These are phyloP conservation scores for Boletus holoroseus DNA, from an alignment of 1,284 basidiomycete genomes.

Conservation along the genomic window DNA sequence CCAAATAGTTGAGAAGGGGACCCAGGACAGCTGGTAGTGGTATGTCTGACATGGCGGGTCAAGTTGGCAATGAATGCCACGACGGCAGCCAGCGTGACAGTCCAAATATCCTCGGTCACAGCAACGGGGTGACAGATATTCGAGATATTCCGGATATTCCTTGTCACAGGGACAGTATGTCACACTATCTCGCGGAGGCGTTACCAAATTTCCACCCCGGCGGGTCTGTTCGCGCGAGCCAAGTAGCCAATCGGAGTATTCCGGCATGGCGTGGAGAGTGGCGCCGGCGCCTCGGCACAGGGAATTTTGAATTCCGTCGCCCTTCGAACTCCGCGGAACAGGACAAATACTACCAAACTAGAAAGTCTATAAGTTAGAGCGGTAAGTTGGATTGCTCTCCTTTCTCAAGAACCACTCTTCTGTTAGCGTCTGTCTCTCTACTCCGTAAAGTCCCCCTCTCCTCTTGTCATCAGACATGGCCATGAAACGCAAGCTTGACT, in stretches of 20 bases:
- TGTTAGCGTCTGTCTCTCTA: conserved; percentile 16
- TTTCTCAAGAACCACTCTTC: conserved; percentile 26
- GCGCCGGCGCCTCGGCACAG: conserved; percentile 18
- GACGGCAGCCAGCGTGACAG: conserved; percentile 21
- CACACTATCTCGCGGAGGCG: conserved; percentile 9
- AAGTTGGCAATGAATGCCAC: conserved; percentile 16
- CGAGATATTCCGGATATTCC: too few species aligned
- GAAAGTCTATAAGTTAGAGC: conserved; percentile 32
- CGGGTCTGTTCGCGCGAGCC: not conserved
- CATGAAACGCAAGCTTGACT: conserved; percentile 67
- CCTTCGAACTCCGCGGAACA: conserved; percentile 21
- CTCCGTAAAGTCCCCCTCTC: conserved; percentile 18
- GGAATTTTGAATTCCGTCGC: conserved; percentile 17
- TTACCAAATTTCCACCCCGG: conserved; percentile 13
- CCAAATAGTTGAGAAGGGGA: conserved; percentile 50
- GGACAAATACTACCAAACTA: conserved; percentile 29
- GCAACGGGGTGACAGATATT: conserved; percentile 4
- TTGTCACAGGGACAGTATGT: conserved; percentile 14
- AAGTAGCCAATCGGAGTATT: conserved; percentile 28
- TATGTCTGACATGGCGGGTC: conserved; percentile 23
- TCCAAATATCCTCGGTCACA: conserved; percentile 15
- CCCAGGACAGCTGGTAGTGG: conserved; percentile 40
- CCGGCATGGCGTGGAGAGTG: conserved; percentile 13
- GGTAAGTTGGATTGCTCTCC: conserved; percentile 18
- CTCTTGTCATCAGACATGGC: conserved; percentile 44